Evolutionary conservation across 371 early-diverging fungal genomes (phyloP).

Genomic region (Dinochytrium kinnereticum): DNA sequence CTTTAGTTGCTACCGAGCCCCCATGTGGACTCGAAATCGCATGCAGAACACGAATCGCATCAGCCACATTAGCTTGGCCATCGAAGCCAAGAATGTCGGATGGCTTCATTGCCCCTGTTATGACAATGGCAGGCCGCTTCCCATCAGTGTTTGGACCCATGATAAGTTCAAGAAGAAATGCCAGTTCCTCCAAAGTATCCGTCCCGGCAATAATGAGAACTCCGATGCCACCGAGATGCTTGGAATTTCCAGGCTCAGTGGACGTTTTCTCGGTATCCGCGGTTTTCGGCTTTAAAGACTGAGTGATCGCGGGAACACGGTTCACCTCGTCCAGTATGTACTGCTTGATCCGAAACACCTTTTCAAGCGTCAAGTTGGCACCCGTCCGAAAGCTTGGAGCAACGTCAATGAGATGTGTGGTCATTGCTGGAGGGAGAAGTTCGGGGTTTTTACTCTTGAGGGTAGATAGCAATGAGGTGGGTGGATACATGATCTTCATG

Average conservation of each 20-base stretch:
- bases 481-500: slow-evolving; percentile 4
- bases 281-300: not conserved
- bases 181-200: slow-evolving; percentile 5
- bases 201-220: slow-evolving; percentile 8
- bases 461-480: slow-evolving; percentile 6
- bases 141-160: not conserved
- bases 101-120: slow-evolving; percentile 2
- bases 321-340: slow-evolving; percentile 6
- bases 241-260: no score
- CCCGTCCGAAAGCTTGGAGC: slow-evolving; percentile 2
- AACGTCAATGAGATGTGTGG: not conserved
- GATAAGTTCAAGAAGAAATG: not conserved
- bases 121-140: not conserved
- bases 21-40: not conserved
- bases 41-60: not conserved
- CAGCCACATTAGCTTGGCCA: not conserved
- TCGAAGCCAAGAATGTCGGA: slow-evolving; percentile 1
- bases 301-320: not conserved
- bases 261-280: no score
- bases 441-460: not conserved
- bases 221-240: not conserved
- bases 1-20: not conserved
- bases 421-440: not conserved
- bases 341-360: not conserved
- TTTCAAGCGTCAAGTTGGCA: not conserved